These are phyloP conservation scores for Biscogniauxia sp. DNA, from an alignment of 2,329 filamentous ascomycete genomes.

Conservation along the genomic window DNA sequence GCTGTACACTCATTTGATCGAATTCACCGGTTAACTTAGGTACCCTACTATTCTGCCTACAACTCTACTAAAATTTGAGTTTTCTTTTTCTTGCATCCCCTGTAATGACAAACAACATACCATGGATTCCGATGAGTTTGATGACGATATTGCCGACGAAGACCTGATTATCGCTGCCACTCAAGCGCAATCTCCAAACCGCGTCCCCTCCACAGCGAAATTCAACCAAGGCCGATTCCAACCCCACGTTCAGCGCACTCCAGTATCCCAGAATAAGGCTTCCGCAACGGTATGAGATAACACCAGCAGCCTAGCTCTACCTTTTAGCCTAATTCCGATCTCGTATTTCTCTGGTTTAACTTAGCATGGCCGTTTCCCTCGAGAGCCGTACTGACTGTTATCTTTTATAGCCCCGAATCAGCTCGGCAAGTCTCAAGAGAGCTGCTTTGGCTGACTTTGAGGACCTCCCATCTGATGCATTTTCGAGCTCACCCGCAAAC, in stretches of 20 bases:
- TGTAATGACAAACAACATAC: conserved; percentile 14
- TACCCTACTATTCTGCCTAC: too few relatives aligned
- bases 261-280: conserved; percentile 7
- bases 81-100: too few relatives aligned
- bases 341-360: too few relatives aligned
- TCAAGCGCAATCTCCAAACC: conserved; percentile 38
- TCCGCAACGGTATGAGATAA: conserved; percentile 15
- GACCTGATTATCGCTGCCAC: conserved; percentile 61
- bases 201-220: conserved; percentile 18
- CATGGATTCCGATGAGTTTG: conserved; percentile 62
- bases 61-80: too few relatives aligned
- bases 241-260: conserved; percentile 12
- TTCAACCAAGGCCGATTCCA: conserved; percentile 19
- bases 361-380: not conserved
- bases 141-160: conserved; percentile 63
- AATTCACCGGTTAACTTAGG: too few relatives aligned
- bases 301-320: not conserved
- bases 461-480: conserved; percentile 64
- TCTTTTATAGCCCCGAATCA: conserved; percentile 11
- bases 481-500: conserved; percentile 55
- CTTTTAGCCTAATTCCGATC: too few relatives aligned
- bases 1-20: too few relatives aligned
- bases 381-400: conserved; percentile 5
- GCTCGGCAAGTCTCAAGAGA: conserved; percentile 7
- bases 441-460: conserved; percentile 43